Evolutionary conservation across 2,329 filamentous ascomycete species (phyloP), one percentile per base, ranked within the genome.

Genomic region (Ophiostoma ips): DNA sequence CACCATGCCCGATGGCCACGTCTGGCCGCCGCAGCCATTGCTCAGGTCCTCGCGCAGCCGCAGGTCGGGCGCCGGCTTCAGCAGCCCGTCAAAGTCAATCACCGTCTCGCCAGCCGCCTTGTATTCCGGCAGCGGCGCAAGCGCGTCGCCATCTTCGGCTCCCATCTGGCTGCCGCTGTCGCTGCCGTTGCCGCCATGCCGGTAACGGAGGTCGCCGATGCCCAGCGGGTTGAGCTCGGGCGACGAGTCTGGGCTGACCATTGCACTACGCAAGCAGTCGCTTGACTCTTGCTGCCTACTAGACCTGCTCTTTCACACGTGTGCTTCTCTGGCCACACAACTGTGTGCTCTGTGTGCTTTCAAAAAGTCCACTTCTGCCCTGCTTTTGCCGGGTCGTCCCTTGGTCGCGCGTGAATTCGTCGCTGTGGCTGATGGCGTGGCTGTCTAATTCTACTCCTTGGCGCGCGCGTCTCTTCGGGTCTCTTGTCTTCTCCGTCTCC

Each of bases 1-100:
- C 15, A 92, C 77, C 79, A 94, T 84, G 11, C 92, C 92, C 1
- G 90, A 90, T 3, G 89, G 90, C 92, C 92, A 96, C 11, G 94
- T 75, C 66, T 94, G 86, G 2, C 92, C 92, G 46, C 92, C 92
- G 64, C 92, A 96, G 53, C 92, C 92, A 55, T 85, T 79, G 51
- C 77, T 79, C 45, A 95, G 75, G 65, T 96, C 89, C 64, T 95
- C 88, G 60, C 86, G 84, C 15, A 96, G 76, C 53, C 76, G 72
- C 54, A 96, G 73, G 11, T 84, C 81, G 45, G 75, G 69, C 18
- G 71, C 66, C 47, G 92, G 56, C 31, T 31, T 73, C 48, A 92
- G 48, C 46, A 59, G 74, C 36, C 85, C 83, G 55, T 84, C 82
- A 61, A 96, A 92, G 59, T 76, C 70, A 48, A 79, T 65, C 24